Evolutionary conservation across 192 early-diverging fungal genomes (phyloP).

Genomic region (Rhizophagus sp.): DNA sequence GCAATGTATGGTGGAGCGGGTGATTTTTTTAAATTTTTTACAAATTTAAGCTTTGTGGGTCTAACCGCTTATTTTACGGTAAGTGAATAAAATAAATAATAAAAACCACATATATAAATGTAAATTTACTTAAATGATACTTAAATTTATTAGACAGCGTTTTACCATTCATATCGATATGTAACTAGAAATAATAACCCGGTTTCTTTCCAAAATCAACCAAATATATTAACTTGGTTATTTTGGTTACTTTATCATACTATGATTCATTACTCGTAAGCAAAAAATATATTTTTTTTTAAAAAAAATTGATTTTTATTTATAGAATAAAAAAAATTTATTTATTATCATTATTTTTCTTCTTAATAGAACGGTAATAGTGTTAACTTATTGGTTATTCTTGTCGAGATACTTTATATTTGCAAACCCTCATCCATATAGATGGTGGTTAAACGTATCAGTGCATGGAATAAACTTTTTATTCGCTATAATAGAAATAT

Average conservation of each 20-base stretch:
- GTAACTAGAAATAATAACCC: background rate
- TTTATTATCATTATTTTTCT: too few relatives aligned
- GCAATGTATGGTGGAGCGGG: background rate
- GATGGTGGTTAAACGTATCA: background rate
- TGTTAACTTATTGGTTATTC: background rate
- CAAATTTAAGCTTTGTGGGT: background rate
- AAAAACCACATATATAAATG: background rate
- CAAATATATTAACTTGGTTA: background rate
- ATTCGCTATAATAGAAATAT: background rate
- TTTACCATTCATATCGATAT: background rate
- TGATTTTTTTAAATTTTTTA: background rate
- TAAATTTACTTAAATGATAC: too few relatives aligned
- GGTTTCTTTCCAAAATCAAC: background rate
- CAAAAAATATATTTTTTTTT: background rate
- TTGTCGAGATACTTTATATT: background rate
- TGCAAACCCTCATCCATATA: background rate
- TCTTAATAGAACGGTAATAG: background rate
- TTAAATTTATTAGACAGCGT: background rate
- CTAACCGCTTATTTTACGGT: background rate
- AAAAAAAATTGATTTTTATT: background rate
- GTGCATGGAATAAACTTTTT: background rate
- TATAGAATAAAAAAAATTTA: too few relatives aligned
- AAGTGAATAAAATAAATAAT: background rate
- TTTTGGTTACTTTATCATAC: background rate
- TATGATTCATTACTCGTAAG: background rate